Evolutionary conservation across 495 filamentous ascomycete genomes (phyloP).

Genomic region (Penicillium roqueforti): DNA sequence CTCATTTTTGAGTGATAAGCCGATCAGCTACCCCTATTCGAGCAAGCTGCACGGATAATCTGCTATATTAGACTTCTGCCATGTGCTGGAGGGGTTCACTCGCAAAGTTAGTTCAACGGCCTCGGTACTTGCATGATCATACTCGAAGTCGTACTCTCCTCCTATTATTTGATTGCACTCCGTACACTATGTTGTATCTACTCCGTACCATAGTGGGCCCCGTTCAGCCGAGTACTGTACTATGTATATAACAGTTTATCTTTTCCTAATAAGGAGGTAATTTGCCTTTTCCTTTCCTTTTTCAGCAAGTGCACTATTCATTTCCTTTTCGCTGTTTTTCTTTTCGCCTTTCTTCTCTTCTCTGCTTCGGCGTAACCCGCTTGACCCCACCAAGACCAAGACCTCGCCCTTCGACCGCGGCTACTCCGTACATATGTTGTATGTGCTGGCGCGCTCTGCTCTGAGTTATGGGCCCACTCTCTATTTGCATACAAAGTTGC

Average conservation of each 20-base stretch:
- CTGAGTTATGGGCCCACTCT: neutral
- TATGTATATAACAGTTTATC: neutral
- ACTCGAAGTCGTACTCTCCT: too few species aligned
- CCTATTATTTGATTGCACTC: too few species aligned
- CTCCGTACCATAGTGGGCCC: neutral
- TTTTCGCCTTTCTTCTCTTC: neutral
- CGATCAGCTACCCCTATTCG: neutral
- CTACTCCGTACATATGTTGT: too few species aligned
- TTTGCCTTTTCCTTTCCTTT: neutral
- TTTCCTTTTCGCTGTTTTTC: neutral
- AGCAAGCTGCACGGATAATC: neutral
- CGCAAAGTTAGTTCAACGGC: neutral
- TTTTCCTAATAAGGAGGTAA: neutral
- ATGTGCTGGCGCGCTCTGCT: too few species aligned
- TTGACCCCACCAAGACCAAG: neutral
- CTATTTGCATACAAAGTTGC: neutral
- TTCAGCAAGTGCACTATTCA: neutral
- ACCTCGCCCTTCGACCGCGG: neutral
- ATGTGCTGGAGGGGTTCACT: neutral
- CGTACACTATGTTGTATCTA: too few species aligned
- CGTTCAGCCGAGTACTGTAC: neutral
- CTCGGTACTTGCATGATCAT: neutral
- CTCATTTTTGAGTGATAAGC: neutral
- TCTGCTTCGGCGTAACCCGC: neutral
- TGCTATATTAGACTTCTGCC: neutral